A percentile compares a stretch with the other conserved stretches of the same genome.
Evolutionary conservation across 2,329 filamentous ascomycete species (phyloP).

Genomic region (Trichoderma sp.): DNA sequence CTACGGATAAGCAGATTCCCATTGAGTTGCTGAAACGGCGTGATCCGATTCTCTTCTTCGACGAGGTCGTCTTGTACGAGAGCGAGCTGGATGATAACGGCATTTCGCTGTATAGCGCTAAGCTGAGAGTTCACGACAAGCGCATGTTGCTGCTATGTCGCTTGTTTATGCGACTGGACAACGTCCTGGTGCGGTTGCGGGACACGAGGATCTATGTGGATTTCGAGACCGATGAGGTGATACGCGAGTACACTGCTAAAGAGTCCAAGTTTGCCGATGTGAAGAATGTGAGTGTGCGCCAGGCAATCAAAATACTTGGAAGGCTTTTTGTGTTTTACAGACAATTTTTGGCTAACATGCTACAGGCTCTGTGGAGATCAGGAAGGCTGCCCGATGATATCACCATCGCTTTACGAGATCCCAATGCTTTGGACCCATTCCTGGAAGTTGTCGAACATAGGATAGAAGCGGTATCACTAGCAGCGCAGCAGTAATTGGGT

Average conservation of each 20-base stretch:
- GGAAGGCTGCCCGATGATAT: conserved; percentile 66
- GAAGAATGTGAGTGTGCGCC: conserved; percentile 53
- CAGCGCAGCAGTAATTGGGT: not conserved
- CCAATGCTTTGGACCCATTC: conserved; percentile 69
- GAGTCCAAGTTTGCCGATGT: conserved; percentile 79
- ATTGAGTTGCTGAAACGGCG: conserved; percentile 81
- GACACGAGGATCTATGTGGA: conserved; percentile 93
- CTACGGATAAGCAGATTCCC: conserved; percentile 59
- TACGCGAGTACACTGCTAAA: conserved; percentile 85
- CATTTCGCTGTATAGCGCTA: conserved; percentile 84
- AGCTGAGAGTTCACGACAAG: conserved; percentile 88
- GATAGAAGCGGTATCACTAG: conserved; percentile 49
- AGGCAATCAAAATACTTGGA: not conserved
- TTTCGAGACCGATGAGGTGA: conserved; percentile 73
- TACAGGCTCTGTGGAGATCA: conserved; percentile 47
- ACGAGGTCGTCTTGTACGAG: conserved; percentile 94
- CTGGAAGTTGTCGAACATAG: conserved; percentile 68
- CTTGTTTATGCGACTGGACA: conserved; percentile 90
- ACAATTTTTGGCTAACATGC: not conserved
- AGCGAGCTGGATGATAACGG: conserved; percentile 98
- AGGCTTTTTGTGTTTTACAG: not conserved
- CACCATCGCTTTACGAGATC: conserved; percentile 72
- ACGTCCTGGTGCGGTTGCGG: conserved; percentile 80
- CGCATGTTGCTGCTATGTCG: conserved; percentile 80
- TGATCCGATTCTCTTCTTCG: conserved; percentile 94